Evolutionary conservation across 148 eudicot species (phyloP), one percentile per base, ranked within the genome.

Genomic region (Persicaria maculosa): DNA sequence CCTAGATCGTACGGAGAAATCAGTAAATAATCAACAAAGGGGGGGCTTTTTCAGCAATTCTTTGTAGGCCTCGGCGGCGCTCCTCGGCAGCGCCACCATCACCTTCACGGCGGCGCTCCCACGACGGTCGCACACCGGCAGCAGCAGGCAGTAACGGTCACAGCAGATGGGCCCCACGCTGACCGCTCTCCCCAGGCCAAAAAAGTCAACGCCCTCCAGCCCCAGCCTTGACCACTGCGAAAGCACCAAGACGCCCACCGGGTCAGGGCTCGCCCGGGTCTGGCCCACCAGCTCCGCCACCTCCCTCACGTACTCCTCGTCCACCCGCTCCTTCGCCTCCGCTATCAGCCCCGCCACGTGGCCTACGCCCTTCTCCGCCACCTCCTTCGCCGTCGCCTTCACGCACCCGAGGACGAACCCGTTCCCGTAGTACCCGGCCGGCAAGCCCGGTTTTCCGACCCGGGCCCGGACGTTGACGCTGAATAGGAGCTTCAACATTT

Each of bases 151-250:
- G 82, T 88, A 89, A 75, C 82, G 82, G 61, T 90, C 97, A 74
- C 82, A 47, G 57, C 87, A 83, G 1, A 90, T 74, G 54, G 97
- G 89, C 46, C 95, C 97, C 72, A 90, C 88, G 50, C 87, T 86
- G 69, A 77, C 89, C 12, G 95, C 89, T 53, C 73, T 81, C 9
- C 95, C 97, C 25, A 88, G 72, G 54, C 97, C 97, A 68, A 92
- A 85, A 46, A 71, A 71, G 84, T 92, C 97, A 80, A 92, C 86
- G 73, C 71, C 72, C n/a, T 92, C 95, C 0, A 90, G 82, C 50
- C 95, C 97, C 61, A 92, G 77, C 74, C 87, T 84, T 68, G 97
- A 86, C 97, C 97, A 92, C 55, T 90, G 91, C 0, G 95, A 84
- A 72, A 90, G 45, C 15, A 92, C 81, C 75, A 92, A 57, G 45